These are phyloP conservation scores for Auriscalpium vulgare DNA, from an alignment of 768 basidiomycete species.

Conservation along the genomic window DNA sequence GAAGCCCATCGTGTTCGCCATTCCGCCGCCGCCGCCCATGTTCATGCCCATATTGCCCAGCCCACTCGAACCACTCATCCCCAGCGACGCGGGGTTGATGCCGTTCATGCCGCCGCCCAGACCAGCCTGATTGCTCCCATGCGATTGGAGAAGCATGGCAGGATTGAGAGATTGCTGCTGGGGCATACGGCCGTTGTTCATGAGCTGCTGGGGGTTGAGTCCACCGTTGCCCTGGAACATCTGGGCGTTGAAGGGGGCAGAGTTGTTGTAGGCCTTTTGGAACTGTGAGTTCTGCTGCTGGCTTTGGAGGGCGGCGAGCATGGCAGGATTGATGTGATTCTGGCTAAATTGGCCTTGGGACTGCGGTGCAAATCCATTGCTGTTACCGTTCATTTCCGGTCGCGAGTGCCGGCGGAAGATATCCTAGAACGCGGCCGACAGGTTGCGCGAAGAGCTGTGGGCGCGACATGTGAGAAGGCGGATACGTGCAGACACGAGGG, in stretches of 20 bases:
- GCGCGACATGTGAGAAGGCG: not conserved
- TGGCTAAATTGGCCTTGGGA: constrained; percentile 9
- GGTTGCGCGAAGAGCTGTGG: not conserved
- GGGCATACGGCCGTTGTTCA: constrained; percentile 7
- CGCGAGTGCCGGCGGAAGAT: not conserved
- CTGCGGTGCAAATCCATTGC: constrained; percentile 9
- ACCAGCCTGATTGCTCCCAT: constrained; percentile 6
- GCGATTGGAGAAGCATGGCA: constrained; percentile 12
- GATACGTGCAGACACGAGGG: not conserved
- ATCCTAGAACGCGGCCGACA: constrained; percentile 2
- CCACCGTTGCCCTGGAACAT: constrained; percentile 10
- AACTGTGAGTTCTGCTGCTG: constrained; percentile 11
- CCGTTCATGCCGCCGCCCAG: constrained; percentile 13
- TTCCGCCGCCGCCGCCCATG: constrained; percentile 8
- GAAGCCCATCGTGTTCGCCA: constrained; percentile 9
- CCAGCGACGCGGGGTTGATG: constrained; percentile 16
- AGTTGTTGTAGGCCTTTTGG: constrained; percentile 12
- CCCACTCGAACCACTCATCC: constrained; percentile 7
- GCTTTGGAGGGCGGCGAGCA: constrained; percentile 10
- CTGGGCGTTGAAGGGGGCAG: constrained; percentile 7
- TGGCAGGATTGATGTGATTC: constrained; percentile 1
- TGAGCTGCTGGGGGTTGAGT: constrained; percentile 9
- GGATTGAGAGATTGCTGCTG: constrained; percentile 14
- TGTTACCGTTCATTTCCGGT: constrained; percentile 11
- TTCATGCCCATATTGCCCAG: constrained; percentile 6